phyloP scores from a whole-genome alignment of 2,329 filamentous ascomycete species.

The Endoconidiophora polonica region DNA sequence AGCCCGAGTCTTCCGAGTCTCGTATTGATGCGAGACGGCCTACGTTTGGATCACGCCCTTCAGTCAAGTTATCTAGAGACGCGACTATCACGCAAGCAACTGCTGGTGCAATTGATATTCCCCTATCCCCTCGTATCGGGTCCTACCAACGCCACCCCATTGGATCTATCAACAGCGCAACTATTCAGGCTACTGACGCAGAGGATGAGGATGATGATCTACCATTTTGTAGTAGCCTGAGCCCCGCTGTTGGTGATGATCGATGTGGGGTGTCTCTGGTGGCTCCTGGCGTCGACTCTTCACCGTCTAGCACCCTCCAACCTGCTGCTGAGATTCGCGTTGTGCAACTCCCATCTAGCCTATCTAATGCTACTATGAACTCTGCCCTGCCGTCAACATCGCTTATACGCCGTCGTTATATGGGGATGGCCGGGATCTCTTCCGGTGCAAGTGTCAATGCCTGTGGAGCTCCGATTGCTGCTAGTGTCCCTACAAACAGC shows the following conservation, averaged over 20 bases:
- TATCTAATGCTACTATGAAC: not conserved
- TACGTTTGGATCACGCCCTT: not conserved
- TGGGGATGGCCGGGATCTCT: not conserved
- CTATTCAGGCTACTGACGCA: constrained; percentile 41
- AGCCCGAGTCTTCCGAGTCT: not conserved
- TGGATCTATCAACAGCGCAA: constrained; percentile 35
- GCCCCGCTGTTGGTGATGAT: constrained; percentile 49
- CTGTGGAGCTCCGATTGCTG: no score
- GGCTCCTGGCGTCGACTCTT: not conserved
- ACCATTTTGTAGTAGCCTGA: constrained; percentile 48
- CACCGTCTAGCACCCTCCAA: not conserved
- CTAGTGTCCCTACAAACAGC: no score
- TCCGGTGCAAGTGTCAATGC: no score
- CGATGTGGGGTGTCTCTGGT: constrained; percentile 20
- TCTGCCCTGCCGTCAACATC: constrained; percentile 19
- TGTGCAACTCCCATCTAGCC: not conserved
- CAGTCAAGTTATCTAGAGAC: constrained; percentile 17
- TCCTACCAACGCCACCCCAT: constrained; percentile 45
- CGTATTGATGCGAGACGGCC: not conserved
- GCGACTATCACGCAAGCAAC: constrained; percentile 31
- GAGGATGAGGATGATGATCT: constrained; percentile 46
- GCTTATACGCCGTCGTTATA: not conserved
- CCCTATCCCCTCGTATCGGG: constrained; percentile 47
- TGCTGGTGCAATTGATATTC: constrained; percentile 50
- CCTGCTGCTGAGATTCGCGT: constrained; percentile 4